Evolutionary conservation across 768 basidiomycete genomes (phyloP), one percentile per base, ranked within the genome.

Genomic region (Naganishia vishniacii): DNA sequence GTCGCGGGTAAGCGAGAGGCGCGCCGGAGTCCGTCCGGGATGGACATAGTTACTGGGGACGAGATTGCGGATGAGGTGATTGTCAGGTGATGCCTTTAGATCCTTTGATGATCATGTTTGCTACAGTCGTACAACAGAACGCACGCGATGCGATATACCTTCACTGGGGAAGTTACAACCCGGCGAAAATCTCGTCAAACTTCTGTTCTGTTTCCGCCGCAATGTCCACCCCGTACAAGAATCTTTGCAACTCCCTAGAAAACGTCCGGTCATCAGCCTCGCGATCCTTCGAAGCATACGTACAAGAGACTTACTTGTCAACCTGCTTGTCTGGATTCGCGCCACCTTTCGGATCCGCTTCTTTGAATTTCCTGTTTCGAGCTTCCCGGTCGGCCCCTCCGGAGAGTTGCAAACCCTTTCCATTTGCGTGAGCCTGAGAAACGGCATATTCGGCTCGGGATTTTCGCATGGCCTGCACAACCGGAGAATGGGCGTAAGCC

Each of bases 291-390:
- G 20, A 23, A 46, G 29, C 25, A 29, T 20, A 15, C 23, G 37
- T 25, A 12, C 11, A 32, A 31, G 6, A n/a, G 23, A 56, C 53
- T 34, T 40, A 56, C 53, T 56, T 56, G 59, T 61, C 66, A 16
- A 67, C 59, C 34, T 68, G 69, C 64, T 69, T 69, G 63, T 73
- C 72, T 4, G 72, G 72, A 44, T 71, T 73, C 48, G 61, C 26
- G 0, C 69, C 72, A 37, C 70, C 70, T 16, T 64, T 59, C 16
- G 48, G 53, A n/a, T 58, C 51, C 20, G 69, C 61, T 12, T 59
- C 42, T 16, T 62, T 59, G 60, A 72, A 70, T 28, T 65, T 65
- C 7, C 65, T 68, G 61, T 73, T 70, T 15, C 68, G 62, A 20
- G 67, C 68, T 53, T 72, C 70, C 32, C 67, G 64, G 23, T 68